These are phyloP conservation scores for Naganishia albida DNA, from an alignment of 1,284 basidiomycete genomes.

Conservation along the genomic window DNA sequence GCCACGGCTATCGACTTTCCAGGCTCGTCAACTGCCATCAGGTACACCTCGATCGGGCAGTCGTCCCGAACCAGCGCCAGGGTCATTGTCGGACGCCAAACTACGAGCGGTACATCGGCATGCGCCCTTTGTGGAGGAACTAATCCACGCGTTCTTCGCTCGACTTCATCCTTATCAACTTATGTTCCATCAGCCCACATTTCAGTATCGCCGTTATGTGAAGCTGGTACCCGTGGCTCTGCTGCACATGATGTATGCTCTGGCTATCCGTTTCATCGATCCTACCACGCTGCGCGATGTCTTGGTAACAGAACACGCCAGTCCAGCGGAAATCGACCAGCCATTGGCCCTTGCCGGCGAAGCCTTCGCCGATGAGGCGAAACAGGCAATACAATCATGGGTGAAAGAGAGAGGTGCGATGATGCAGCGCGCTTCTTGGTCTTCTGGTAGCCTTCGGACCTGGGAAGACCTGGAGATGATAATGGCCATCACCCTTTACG, in stretches of 20 bases:
- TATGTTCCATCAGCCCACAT: slow-evolving; percentile 55
- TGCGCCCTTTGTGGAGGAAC: slow-evolving; percentile 43
- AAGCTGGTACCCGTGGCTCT: slow-evolving; percentile 51
- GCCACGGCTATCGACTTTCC: neutral
- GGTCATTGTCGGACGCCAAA: slow-evolving; percentile 38
- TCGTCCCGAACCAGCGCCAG: slow-evolving; percentile 9
- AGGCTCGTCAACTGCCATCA: neutral
- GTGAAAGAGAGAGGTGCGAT: slow-evolving; percentile 13
- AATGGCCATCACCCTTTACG: slow-evolving; percentile 51
- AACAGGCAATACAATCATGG: slow-evolving; percentile 39
- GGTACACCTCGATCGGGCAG: slow-evolving; percentile 33
- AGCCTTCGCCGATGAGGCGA: slow-evolving; percentile 47
- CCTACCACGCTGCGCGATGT: slow-evolving; percentile 29
- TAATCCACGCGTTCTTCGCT: slow-evolving; percentile 53
- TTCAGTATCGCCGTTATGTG: slow-evolving; percentile 54
- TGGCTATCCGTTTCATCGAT: slow-evolving; percentile 51
- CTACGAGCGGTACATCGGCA: slow-evolving; percentile 37
- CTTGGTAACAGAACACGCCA: slow-evolving; percentile 12
- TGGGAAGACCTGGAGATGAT: slow-evolving; percentile 55
- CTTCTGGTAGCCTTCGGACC: slow-evolving; percentile 39
- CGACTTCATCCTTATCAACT: slow-evolving; percentile 52
- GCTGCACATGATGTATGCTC: slow-evolving; percentile 55
- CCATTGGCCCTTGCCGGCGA: slow-evolving; percentile 47
- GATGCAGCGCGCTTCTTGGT: slow-evolving; percentile 24
- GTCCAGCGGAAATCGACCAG: slow-evolving; percentile 34